Conservation (phyloP, 805 yeast genomes). For the Isabelozyma pseudorhagii region DNA sequence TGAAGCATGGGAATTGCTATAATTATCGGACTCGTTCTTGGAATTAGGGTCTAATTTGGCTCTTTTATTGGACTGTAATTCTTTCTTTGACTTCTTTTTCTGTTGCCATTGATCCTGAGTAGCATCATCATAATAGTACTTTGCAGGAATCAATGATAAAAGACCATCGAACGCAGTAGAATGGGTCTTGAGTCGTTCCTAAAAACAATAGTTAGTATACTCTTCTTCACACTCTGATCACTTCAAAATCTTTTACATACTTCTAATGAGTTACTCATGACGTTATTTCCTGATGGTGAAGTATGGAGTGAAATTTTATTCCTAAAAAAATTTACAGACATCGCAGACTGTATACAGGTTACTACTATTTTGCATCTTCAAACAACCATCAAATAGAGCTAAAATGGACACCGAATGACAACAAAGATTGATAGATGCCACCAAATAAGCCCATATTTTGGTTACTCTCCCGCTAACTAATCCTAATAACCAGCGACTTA, state of each 20-base stretch:
- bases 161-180: slow-evolving; percentile 85
- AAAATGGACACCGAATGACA: no score
- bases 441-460: no score
- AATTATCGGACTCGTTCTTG: slow-evolving; percentile 41
- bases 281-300: neutral
- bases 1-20: slow-evolving; percentile 37
- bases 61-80: slow-evolving; percentile 56
- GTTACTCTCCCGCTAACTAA: no score
- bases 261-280: slow-evolving; percentile 59
- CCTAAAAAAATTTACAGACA: slow-evolving; percentile 3
- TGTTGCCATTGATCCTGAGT: slow-evolving; percentile 89
- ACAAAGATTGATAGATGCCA: no score
- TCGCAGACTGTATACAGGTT: neutral
- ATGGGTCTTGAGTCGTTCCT: slow-evolving; percentile 77
- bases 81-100: slow-evolving; percentile 70
- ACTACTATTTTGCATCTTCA: no score
- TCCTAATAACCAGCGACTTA: no score
- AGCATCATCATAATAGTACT: slow-evolving; percentile 88
- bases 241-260: slow-evolving; percentile 32
- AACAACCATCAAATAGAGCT: no score
- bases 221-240: neutral
- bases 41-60: slow-evolving; percentile 73
- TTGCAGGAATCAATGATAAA: slow-evolving; percentile 88
- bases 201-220: slow-evolving; percentile 17
- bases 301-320: neutral